Percentiles rank a stretch among this genome's conserved stretches.
phyloP scores from a whole-genome alignment of 1,284 basidiomycete species.

The Pseudozyma flocculosa region DNA sequence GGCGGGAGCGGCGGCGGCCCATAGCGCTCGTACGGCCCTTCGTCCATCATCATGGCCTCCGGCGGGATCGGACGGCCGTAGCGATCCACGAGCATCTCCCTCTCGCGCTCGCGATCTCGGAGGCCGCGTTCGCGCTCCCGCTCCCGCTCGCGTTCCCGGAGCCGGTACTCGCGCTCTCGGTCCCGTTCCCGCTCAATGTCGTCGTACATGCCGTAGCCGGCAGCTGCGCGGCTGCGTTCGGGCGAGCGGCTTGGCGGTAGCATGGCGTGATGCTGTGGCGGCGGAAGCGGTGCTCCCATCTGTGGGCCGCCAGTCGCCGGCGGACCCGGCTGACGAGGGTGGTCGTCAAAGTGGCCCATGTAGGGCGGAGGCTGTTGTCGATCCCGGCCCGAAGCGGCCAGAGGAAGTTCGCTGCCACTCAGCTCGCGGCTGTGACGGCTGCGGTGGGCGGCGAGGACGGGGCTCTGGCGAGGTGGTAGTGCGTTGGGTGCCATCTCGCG shows the following conservation, averaged over 20 bases:
- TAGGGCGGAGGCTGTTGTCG: slow-evolving; percentile 15
- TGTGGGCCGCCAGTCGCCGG: too few species aligned
- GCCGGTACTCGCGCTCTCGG: slow-evolving; percentile 12
- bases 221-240: slow-evolving; percentile 29
- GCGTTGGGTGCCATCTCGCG: slow-evolving; percentile 16
- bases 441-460: slow-evolving; percentile 7
- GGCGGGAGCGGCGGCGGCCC: slow-evolving; percentile 12
- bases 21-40: slow-evolving; percentile 27
- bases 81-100: slow-evolving; percentile 26
- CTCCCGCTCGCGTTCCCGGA: slow-evolving; percentile 17
- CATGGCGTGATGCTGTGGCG: slow-evolving; percentile 19
- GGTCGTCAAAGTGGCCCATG: slow-evolving; percentile 23
- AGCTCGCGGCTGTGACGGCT: slow-evolving; percentile 18
- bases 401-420: slow-evolving; percentile 20
- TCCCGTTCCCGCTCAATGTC: slow-evolving; percentile 16
- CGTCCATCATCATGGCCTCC: slow-evolving; percentile 19
- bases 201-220: slow-evolving; percentile 14
- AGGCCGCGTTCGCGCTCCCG: background rate
- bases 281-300: slow-evolving; percentile 18
- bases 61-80: slow-evolving; percentile 27
- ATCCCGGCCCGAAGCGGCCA: slow-evolving; percentile 16
- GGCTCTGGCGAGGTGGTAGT: slow-evolving; percentile 21
- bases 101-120: slow-evolving; percentile 10
- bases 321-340: too few species aligned
- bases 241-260: slow-evolving; percentile 28